Base-by-base conservation (phyloP, 345 rosid genomes). In the Cardamine chenopodiifolia region DNA sequence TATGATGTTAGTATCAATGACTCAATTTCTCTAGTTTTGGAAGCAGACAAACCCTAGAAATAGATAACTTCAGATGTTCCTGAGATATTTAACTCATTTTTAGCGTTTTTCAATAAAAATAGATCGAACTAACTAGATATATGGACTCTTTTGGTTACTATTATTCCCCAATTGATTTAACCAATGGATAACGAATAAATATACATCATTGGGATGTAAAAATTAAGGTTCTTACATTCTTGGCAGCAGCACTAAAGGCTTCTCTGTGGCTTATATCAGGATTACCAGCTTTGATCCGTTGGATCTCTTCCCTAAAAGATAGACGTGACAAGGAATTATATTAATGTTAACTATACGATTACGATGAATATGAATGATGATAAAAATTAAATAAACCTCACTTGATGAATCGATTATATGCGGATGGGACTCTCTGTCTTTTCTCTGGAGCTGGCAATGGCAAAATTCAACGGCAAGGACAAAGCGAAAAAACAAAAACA, bases 371-470 rank as follows among this genome's bases (percentile, higher is more conserved):
- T 28, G 25, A 45, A 4, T 7, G 2, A 25, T 49, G 23, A 9
- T 13, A 34, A 71, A 4, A 61, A 17, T 0, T 2, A 15, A 61
- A 25, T 14, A 20, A 59, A 48, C 71, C 94, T 86, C 78, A 96
- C 99, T 96, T 96, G 89, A 96, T 92, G 86, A 96, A 96, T 83
- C 99, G 92, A 84, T 96, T 96, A 87, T 96, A 96, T 68, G 99
- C 99, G 62, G 99, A 96, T 74, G 99, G 99, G 83, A 96, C 97
- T 88, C 99, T 88, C 84, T 89, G 97, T 84, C 99, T 85, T 87
- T 96, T 96, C 88, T 90, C 97, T 57, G 98, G 99, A 79, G 97
- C 99, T 96, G 97, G 82, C 81, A 76, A 80, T 59, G 61, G 72
- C 54, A 67, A 57, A 57, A 71, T 75, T 62, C 71, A 76, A 61